These are phyloP conservation scores for Picochlorum sp. DNA, from an alignment of 139 green algal species.

Conservation along the genomic window DNA sequence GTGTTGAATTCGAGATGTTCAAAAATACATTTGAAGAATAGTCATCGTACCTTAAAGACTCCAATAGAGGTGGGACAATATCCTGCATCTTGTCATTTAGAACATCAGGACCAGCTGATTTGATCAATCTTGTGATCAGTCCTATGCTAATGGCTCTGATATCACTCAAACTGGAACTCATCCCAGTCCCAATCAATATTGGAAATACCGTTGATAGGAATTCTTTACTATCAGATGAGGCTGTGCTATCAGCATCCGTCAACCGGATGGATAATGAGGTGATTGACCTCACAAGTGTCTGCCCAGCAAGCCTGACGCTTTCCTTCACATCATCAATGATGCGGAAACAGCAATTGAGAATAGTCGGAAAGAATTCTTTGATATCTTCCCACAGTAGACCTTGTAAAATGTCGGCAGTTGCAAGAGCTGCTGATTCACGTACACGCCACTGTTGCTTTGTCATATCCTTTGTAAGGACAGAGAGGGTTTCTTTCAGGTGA, in stretches of 20 bases:
- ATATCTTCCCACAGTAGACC: constrained; percentile 59
- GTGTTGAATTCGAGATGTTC: too few relatives aligned
- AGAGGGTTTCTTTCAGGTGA: constrained; percentile 58
- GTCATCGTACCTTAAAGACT: constrained; percentile 37
- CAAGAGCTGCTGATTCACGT: constrained; percentile 61
- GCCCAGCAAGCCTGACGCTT: constrained; percentile 45
- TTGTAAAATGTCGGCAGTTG: constrained; percentile 67
- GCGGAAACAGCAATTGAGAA: constrained; percentile 73
- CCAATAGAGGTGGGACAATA: constrained; percentile 73
- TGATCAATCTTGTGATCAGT: constrained; percentile 38
- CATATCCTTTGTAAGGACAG: constrained; percentile 51
- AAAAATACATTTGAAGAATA: constrained; percentile 14
- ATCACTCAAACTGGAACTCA: constrained; percentile 1
- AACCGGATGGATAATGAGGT: constrained; percentile 57
- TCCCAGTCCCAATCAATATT: constrained; percentile 55
- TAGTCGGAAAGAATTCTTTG: constrained; percentile 29
- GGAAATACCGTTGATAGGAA: constrained; percentile 48
- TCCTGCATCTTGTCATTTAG: constrained; percentile 48
- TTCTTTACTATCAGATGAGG: constrained; percentile 24
- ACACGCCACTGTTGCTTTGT: constrained; percentile 73
- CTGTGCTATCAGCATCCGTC: constrained; percentile 44
- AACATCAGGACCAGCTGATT: constrained; percentile 25
- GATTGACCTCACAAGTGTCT: constrained; percentile 29
- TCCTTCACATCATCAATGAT: constrained; percentile 83
- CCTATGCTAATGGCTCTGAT: constrained; percentile 33